Evolutionary conservation across 2,329 filamentous ascomycete genomes (phyloP).

Genomic region (Domatiomyces globalis): DNA sequence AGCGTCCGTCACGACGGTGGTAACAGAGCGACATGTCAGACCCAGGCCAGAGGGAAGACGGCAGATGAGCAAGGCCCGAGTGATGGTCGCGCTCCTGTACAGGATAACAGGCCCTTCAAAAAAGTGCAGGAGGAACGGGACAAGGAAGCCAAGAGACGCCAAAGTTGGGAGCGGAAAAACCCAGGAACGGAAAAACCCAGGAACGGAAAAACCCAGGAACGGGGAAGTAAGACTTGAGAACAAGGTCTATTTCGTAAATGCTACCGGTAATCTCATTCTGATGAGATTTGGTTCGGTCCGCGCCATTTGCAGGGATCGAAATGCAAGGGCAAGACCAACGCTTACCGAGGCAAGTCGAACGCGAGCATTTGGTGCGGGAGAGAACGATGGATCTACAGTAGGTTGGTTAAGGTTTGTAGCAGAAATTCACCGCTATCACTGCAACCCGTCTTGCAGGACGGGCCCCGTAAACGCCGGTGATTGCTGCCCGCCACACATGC

Average conservation of each 20-base stretch:
- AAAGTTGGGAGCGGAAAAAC: neutral
- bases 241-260: neutral
- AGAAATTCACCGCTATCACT: neutral
- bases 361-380: neutral
- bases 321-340: neutral
- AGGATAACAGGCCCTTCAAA: too few relatives aligned
- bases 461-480: neutral
- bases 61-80: neutral
- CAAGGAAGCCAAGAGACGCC: neutral
- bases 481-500: neutral
- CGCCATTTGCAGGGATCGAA: neutral
- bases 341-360: neutral
- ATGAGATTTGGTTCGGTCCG: neutral
- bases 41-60: neutral
- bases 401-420: neutral
- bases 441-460: neutral
- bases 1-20: neutral
- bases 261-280: neutral
- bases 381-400: neutral
- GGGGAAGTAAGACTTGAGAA: neutral
- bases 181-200: neutral
- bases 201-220: neutral
- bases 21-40: neutral
- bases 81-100: neutral
- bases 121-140: too few relatives aligned